These are phyloP conservation scores for Vachellia pachyceras DNA, from an alignment of 306 rosid species.

Conservation along the genomic window DNA sequence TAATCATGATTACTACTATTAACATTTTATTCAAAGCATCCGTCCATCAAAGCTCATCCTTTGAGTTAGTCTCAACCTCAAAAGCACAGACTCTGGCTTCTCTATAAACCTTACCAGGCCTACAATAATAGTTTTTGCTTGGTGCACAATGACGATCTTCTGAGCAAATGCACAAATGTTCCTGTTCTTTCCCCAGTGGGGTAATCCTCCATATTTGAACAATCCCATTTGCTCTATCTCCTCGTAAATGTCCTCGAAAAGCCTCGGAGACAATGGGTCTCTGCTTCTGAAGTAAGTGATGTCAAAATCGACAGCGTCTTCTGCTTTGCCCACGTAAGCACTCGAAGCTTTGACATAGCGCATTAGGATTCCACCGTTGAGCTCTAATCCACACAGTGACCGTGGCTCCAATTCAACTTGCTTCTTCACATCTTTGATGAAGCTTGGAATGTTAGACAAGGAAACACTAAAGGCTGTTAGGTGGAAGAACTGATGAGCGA, in stretches of 20 bases:
- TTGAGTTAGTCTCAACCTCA: not conserved
- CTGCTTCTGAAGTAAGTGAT: conserved; percentile 70
- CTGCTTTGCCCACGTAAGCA: conserved; percentile 71
- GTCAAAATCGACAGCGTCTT: conserved; percentile 71
- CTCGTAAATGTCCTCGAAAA: conserved; percentile 70
- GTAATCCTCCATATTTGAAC: conserved; percentile 70
- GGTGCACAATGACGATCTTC: conserved; percentile 77
- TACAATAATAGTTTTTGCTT: conserved; percentile 63
- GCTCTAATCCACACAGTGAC: conserved; percentile 71
- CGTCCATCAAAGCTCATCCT: no score
- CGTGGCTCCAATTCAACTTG: conserved; percentile 59
- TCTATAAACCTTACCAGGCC: conserved; percentile 58
- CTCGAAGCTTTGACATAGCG: conserved; percentile 75
- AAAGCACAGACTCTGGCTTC: conserved; percentile 71
- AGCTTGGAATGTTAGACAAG: conserved; percentile 49
- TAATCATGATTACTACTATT: no score
- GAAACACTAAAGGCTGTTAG: conserved; percentile 67
- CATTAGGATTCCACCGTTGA: conserved; percentile 76
- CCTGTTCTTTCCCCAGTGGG: conserved; percentile 88
- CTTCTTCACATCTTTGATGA: conserved; percentile 67
- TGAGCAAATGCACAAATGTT: conserved; percentile 68
- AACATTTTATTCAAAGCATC: not conserved
- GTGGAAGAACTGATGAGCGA: conserved; percentile 60
- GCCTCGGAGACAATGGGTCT: conserved; percentile 72
- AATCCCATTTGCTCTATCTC: conserved; percentile 82